Evolutionary conservation across 306 rosid genomes (phyloP), one percentile per base, ranked within the genome.

Genomic region (Leucaena leucocephala): DNA sequence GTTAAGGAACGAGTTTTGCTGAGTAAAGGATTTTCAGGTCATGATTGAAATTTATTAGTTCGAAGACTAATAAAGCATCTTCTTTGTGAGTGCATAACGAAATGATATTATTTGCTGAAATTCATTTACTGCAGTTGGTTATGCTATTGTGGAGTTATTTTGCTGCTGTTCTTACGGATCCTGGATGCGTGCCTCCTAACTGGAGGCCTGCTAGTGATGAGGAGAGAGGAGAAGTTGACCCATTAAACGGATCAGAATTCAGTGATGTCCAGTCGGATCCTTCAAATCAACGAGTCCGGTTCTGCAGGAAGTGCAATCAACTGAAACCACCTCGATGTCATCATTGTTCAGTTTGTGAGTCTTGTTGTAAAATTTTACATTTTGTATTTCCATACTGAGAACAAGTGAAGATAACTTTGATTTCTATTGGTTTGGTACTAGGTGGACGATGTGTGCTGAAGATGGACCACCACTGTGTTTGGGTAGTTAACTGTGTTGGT

Each of bases 401-500:
- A 49, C 46, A 70, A 54, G 46, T 40, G 19, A 67, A 80, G 34
- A 59, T 81, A 13, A 57, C n/a, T 57, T 68, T 65, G 59, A 40
- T 72, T n/a, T 55, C 55, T 84, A 68, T 52, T 40, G 48, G 42
- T 78, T 74, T 79, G 80, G 75, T 66, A 69, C 78, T 91, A 96
- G 99, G 99, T 85, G 99, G 99, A 8, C 96, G 98, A 10, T 96
- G 99, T 43, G 94, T 96, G 75, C 87, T 96, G 84, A 96, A 96
- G 93, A 96, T 96, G 99, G 99, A 96, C 80, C 99, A 96, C 89
- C 99, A 96, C 74, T 96, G 99, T 77, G 99, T 96, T 35, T 96
- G 99, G 99, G 98, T 96, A 76, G 99, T 96, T 12, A 93, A 96
- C 85, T 96, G 99, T 84, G 98, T 96, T 1, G 99, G 99, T 71